phyloP scores from a whole-genome alignment of 495 filamentous ascomycete genomes.

The Viridothelium virens region DNA sequence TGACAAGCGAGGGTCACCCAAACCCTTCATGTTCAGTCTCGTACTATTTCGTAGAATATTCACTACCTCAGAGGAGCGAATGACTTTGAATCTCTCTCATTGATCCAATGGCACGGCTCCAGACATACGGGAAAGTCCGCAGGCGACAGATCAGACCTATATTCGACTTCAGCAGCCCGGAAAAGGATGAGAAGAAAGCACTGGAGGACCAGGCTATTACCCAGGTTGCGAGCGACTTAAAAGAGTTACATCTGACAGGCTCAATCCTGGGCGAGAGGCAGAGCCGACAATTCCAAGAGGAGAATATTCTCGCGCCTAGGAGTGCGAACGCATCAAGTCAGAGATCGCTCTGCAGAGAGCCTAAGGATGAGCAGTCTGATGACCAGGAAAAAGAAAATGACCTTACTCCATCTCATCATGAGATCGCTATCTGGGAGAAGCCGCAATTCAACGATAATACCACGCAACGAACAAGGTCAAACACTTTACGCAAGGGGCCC shows the following conservation, averaged over 20 bases:
- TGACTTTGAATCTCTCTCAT: background rate
- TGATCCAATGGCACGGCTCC: background rate
- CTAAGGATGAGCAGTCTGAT: background rate
- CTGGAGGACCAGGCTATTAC: background rate
- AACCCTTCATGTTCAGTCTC: background rate
- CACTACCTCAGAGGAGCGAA: background rate
- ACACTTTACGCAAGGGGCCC: background rate
- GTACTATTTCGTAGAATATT: background rate
- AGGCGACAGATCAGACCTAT: background rate
- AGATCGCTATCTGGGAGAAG: background rate
- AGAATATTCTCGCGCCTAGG: background rate
- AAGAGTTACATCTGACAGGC: background rate
- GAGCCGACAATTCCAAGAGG: background rate
- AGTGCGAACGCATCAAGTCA: background rate
- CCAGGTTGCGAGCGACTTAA: background rate
- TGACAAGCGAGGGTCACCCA: background rate
- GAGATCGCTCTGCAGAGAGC: background rate
- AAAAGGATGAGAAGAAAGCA: background rate
- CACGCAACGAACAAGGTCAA: background rate
- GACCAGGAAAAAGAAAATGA: background rate
- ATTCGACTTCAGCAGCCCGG: conserved; percentile 4
- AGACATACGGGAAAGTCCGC: conserved; percentile 3
- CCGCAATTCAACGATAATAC: background rate
- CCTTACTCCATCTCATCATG: background rate
- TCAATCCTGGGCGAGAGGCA: background rate